These are phyloP conservation scores for Kregervanrija delftensis DNA, from an alignment of 805 yeast species.

Conservation along the genomic window DNA sequence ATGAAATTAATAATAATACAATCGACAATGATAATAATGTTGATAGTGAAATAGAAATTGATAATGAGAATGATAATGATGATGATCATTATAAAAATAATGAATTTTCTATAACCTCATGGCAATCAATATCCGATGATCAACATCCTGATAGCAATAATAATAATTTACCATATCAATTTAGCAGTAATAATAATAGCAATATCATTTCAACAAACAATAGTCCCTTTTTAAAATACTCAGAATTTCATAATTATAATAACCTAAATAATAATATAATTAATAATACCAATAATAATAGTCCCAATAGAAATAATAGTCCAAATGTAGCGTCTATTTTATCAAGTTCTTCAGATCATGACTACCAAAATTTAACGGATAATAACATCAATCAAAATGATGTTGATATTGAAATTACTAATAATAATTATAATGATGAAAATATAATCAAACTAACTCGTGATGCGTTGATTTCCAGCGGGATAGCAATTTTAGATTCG, in stretches of 20 bases:
- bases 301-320: conserved; percentile 7
- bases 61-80: not conserved
- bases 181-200: conserved; percentile 1
- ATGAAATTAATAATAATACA: not conserved
- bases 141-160: not conserved
- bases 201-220: conserved; percentile 5
- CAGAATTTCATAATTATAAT: not conserved
- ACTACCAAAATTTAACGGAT: conserved; percentile 16
- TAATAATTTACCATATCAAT: not conserved
- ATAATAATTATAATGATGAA: too few species aligned
- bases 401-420: not conserved
- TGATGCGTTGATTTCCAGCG: not conserved
- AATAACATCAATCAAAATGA: conserved; percentile 5
- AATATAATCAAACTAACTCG: not conserved
- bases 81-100: conserved; percentile 8
- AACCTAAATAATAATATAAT: not conserved
- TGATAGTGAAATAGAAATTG: not conserved
- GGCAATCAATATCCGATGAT: conserved; percentile 25
- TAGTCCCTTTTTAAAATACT: conserved; percentile 2
- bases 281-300: not conserved
- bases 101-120: conserved; percentile 30
- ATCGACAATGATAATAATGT: conserved; percentile 1
- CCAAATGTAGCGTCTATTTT: conserved; percentile 26
- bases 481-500: conserved; percentile 14
- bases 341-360: conserved; percentile 27